phyloP scores from a whole-genome alignment of 75 land plant species.

The Picea sitchensis region DNA sequence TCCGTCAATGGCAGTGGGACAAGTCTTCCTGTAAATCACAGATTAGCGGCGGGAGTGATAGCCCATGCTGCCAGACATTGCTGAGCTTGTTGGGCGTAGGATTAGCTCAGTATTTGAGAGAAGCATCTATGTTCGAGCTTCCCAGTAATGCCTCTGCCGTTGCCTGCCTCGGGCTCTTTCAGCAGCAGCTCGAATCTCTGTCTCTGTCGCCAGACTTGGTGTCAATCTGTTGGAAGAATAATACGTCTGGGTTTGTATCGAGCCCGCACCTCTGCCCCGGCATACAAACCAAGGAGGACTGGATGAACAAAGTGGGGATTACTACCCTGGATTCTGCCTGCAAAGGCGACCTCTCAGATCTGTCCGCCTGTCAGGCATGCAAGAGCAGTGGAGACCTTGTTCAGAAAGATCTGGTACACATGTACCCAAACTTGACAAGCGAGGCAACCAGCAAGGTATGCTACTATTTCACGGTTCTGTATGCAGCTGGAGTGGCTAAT shows the following conservation, averaged over 20 bases:
- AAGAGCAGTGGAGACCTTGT: constrained; percentile 29
- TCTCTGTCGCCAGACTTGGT: constrained; percentile 20
- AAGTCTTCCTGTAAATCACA: not conserved
- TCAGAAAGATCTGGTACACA: not conserved
- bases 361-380: constrained; percentile 52
- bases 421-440: not conserved
- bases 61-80: constrained; percentile 49
- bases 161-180: constrained; percentile 41
- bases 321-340: constrained; percentile 40
- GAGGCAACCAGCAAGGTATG: constrained; percentile 18
- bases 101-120: constrained; percentile 48
- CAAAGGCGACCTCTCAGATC: constrained; percentile 38
- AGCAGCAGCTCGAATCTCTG: constrained; percentile 17
- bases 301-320: constrained; percentile 29
- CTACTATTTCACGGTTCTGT: constrained; percentile 40
- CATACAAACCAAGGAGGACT: constrained; percentile 35
- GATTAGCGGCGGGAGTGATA: not conserved
- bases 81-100: constrained; percentile 48
- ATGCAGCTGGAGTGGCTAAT: constrained; percentile 67
- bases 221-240: constrained; percentile 28
- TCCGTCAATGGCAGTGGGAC: not conserved
- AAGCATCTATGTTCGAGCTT: constrained; percentile 46
- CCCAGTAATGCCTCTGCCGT: constrained; percentile 38
- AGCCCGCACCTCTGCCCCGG: constrained; percentile 42
- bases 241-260: constrained; percentile 31